Evolutionary conservation across 202 grass and related monocot genomes (phyloP), one percentile per base, ranked within the genome.

Genomic region (Dendrocalamus latiflorus): DNA sequence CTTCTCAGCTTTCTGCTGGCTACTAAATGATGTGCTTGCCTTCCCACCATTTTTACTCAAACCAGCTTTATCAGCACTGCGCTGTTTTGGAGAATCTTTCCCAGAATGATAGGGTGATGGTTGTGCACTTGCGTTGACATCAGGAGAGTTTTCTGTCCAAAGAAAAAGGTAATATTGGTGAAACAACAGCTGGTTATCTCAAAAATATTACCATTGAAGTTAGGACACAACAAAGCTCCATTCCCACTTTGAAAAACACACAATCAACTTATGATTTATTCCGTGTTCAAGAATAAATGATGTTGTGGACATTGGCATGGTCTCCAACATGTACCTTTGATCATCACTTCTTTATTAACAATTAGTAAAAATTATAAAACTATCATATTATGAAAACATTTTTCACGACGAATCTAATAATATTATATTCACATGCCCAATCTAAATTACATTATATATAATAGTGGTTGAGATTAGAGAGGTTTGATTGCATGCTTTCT

Each of bases 1-100:
- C 79, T 77, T 91, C 74, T 80, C 77, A 87, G 84, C 61, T 70
- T 70, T 80, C 37, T 83, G 86, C 25, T 78, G 59, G 64, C 25
- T 69, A 75, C 30, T 64, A 26, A 67, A 72, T 80, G 80, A 74
- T 15, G 55, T 68, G 48, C 76, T 41, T 51, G 63, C 70, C 70
- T 89, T 94, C 21, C 81, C 47, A 33, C 51, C 38, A 54, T 58
- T 91, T 62, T 83, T 79, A 83, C 25, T 74, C 51, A 25, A 78
- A 50, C n/a, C n/a, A n/a, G n/a, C n/a, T n/a, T n/a, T n/a, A n/a
- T n/a, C n/a, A n/a, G n/a, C n/a, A n/a, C n/a, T n/a, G n/a, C n/a
- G n/a, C n/a, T n/a, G n/a, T n/a, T n/a, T n/a, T n/a, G n/a, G n/a
- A n/a, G n/a, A n/a, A n/a, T n/a, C n/a, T n/a, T n/a, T n/a, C n/a